Evolutionary conservation across 192 early-diverging fungal genomes (phyloP).

Genomic region (Oehlia diaphana): DNA sequence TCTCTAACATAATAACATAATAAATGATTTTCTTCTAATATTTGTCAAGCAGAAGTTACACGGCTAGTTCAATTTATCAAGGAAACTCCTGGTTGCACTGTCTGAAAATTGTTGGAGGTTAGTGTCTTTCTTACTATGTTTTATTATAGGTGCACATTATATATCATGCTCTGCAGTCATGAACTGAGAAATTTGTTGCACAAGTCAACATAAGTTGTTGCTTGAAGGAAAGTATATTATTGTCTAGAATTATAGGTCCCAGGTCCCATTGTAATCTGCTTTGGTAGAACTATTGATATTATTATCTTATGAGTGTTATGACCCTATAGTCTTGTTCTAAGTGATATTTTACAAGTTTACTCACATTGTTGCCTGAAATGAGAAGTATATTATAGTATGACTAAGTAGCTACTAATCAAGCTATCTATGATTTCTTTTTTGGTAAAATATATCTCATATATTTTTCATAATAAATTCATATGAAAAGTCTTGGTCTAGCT

Average conservation of each 20-base stretch:
- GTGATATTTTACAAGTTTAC: neutral
- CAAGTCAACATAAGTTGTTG: slow-evolving; percentile 3
- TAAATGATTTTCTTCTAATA: too few relatives aligned
- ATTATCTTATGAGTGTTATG: neutral
- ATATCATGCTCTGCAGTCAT: slow-evolving; percentile 23
- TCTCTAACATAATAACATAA: too few relatives aligned
- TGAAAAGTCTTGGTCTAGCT: neutral
- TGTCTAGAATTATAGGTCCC: neutral
- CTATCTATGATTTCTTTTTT: too few relatives aligned
- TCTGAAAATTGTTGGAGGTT: too few relatives aligned
- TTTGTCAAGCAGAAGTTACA: too few relatives aligned
- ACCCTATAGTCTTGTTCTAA: slow-evolving; percentile 20
- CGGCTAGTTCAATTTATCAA: neutral
- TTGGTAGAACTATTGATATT: slow-evolving; percentile 15
- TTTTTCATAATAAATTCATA: too few relatives aligned
- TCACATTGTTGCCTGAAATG: neutral
- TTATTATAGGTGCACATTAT: neutral
- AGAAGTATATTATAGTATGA: slow-evolving; percentile 13
- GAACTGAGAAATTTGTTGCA: slow-evolving; percentile 17
- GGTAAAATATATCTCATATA: too few relatives aligned
- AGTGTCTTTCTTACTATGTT: neutral
- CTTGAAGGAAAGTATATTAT: slow-evolving; percentile 15
- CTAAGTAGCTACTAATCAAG: neutral
- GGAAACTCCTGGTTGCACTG: neutral
- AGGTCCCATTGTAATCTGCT: slow-evolving; percentile 1